These are phyloP conservation scores for Aspergillus piperis DNA, from an alignment of 2,329 filamentous ascomycete genomes.

Conservation along the genomic window DNA sequence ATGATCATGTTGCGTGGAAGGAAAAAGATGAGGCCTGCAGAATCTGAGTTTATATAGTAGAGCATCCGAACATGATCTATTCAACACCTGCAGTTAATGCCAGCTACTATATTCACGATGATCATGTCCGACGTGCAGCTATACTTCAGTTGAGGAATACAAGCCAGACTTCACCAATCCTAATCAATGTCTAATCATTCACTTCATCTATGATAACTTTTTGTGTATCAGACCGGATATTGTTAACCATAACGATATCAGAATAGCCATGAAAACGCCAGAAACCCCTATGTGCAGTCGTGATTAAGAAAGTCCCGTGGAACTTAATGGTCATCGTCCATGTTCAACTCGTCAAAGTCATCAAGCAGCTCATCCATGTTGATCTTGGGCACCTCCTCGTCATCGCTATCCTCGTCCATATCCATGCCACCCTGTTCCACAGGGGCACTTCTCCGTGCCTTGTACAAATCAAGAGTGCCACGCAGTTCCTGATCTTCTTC, in stretches of 20 bases:
- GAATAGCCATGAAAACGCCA: constrained; percentile 1
- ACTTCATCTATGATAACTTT: background rate
- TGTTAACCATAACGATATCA: constrained; percentile 3
- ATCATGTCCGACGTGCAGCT: background rate
- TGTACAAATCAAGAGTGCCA: constrained; percentile 83
- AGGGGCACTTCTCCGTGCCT: constrained; percentile 50
- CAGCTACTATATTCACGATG: background rate
- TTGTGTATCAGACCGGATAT: constrained; percentile 1
- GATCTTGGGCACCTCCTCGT: constrained; percentile 68
- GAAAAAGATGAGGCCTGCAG: no score
- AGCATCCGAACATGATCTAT: no score
- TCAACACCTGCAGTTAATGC: background rate
- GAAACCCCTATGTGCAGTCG: constrained; percentile 2
- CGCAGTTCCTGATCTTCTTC: constrained; percentile 92
- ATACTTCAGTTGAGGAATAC: background rate
- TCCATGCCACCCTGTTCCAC: constrained; percentile 50
- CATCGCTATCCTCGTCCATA: constrained; percentile 58
- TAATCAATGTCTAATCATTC: background rate
- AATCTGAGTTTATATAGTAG: no score
- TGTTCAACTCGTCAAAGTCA: constrained; percentile 85
- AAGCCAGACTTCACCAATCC: background rate
- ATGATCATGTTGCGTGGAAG: no score
- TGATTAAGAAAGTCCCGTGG: background rate
- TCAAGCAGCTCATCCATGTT: constrained; percentile 82
- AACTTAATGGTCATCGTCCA: constrained; percentile 37